These are phyloP conservation scores for Pseudozyma tsukubaensis DNA, from an alignment of 1,284 basidiomycete genomes.

Conservation along the genomic window DNA sequence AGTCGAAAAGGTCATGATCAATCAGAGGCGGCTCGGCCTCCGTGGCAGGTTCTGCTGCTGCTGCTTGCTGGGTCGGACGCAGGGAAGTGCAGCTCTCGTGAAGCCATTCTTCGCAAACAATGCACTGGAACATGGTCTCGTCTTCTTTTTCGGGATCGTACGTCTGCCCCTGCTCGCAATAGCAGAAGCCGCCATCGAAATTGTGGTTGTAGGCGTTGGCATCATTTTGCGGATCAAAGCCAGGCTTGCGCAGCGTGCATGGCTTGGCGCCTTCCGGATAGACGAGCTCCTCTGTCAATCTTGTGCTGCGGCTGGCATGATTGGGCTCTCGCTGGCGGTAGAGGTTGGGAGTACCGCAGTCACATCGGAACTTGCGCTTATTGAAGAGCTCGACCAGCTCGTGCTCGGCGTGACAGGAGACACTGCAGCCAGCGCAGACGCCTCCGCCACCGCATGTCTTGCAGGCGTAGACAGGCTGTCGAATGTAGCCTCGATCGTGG, in stretches of 20 bases:
- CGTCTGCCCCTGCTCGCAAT: constrained; percentile 65
- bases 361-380: constrained; percentile 66
- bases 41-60: not conserved
- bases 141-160: constrained; percentile 70
- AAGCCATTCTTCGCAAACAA: constrained; percentile 70
- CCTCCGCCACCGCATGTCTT: constrained; percentile 66
- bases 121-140: constrained; percentile 69
- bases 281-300: constrained; percentile 24
- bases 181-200: constrained; percentile 69
- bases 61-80: constrained; percentile 10
- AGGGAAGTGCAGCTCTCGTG: constrained; percentile 68
- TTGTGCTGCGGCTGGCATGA: constrained; percentile 6
- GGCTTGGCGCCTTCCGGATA: constrained; percentile 46
- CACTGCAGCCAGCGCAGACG: constrained; percentile 69
- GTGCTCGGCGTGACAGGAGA: constrained; percentile 69
- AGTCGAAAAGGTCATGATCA: constrained; percentile 60
- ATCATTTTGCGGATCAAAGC: constrained; percentile 61
- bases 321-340: constrained; percentile 45
- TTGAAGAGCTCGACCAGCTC: constrained; percentile 68
- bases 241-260: constrained; percentile 50
- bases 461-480: constrained; percentile 69
- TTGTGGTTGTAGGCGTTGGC: constrained; percentile 67
- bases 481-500: constrained; percentile 64
- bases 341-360: constrained; percentile 64
- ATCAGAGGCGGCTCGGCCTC: constrained; percentile 49